Evolutionary conservation across 2,329 filamentous ascomycete species (phyloP).

Genomic region (Colletotrichum coccodes): DNA sequence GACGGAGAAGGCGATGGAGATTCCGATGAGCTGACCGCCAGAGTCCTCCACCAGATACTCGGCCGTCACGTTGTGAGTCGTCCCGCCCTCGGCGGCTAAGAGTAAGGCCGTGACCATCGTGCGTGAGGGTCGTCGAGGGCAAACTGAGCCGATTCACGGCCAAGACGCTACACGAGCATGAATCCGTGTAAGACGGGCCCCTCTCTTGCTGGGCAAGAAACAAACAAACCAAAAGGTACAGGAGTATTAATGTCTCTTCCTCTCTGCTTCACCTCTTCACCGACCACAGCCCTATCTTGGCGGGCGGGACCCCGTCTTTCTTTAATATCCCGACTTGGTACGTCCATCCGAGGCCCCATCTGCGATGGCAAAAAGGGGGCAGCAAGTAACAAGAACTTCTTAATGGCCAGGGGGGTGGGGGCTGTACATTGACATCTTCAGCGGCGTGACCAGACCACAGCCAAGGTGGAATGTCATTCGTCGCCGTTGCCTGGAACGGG

Average conservation of each 20-base stretch:
- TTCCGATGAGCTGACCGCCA: slow-evolving; percentile 31
- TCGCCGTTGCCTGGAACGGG: background rate
- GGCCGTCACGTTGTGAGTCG: background rate
- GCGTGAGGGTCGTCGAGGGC: background rate
- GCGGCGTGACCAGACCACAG: background rate
- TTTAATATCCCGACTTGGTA: slow-evolving; percentile 23
- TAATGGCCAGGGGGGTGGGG: slow-evolving; percentile 1
- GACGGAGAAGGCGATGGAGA: slow-evolving; percentile 34
- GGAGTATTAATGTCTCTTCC: no score
- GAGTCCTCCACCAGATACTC: slow-evolving; percentile 28
- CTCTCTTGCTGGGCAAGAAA: slow-evolving; percentile 5
- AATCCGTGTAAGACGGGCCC: background rate
- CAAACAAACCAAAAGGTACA: background rate
- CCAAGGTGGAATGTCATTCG: background rate
- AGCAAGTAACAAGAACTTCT: background rate
- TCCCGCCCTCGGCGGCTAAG: background rate
- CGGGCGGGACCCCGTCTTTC: slow-evolving; percentile 11
- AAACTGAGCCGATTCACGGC: slow-evolving; percentile 27
- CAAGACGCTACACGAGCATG: slow-evolving; percentile 25
- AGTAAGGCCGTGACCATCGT: slow-evolving; percentile 10
- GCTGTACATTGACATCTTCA: slow-evolving; percentile 6
- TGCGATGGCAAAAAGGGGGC: background rate
- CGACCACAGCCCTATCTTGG: slow-evolving; percentile 3
- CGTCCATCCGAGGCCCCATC: background rate
- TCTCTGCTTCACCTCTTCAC: no score